Base-by-base conservation (phyloP, 2,329 filamentous ascomycete genomes). In the Colletotrichum higginsianum region DNA sequence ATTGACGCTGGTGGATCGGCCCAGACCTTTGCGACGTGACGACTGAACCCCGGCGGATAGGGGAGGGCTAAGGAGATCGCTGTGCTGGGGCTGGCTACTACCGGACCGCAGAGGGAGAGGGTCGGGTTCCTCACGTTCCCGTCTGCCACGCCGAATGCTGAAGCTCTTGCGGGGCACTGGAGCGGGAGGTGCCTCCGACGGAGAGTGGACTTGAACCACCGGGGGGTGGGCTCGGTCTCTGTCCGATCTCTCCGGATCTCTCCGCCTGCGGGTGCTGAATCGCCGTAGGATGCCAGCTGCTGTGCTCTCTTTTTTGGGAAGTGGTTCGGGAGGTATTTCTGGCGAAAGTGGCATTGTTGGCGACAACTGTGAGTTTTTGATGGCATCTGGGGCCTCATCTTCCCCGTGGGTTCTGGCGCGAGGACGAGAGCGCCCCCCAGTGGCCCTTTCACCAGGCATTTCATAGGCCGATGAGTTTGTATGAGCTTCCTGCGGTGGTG, bases 391-490 rank as follows among this genome's bases (percentile, higher is more conserved):
- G 13, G 94, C 88, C 69, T 99, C 96, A 74, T 98, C 96, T 81
- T 98, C 96, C 18, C 96, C 96, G 78, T 98, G 96, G 0, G 96
- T 98, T 75, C 96, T 89, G 46, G 96, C 95, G 60, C 96, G 89
- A 9, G 95, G 94, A 61, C 96, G 89, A 44, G 94, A 92, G 71
- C 96, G 88, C 55, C 94, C 94, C 53, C 95, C 94, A 1, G 94
- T 96, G 13, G 94, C 92, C 78, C 92, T 95, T 82, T 98, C 95
- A 21, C 95, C 95, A 0, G 94, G 91, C 88, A 98, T 92, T 80
- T 98, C 95, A 78, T 96, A 97, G 2, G 93, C 85, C 2, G 91
- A 89, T 30, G 93, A 87, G 77, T 98, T 98, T 18, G 95, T 98
- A 80, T 98, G 92, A 12, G 95, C 96, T 67, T 93, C 93, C 76